These are phyloP conservation scores for Brachypodium distachyon DNA, from an alignment of 202 grass and related monocot species.

Conservation along the genomic window DNA sequence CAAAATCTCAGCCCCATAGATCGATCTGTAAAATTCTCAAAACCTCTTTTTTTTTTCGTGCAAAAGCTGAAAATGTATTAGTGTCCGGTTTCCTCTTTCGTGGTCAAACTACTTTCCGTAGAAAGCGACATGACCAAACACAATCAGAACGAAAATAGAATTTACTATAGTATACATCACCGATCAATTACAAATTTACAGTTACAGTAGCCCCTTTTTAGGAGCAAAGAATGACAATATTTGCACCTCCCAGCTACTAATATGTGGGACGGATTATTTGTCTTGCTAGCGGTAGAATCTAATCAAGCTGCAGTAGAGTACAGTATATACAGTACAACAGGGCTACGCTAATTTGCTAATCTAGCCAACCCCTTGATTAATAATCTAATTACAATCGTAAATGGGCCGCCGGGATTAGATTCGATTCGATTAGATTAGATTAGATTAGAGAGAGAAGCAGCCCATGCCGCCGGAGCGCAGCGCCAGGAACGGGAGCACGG, in stretches of 20 bases:
- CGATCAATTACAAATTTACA: too few species aligned
- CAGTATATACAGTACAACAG: too few species aligned
- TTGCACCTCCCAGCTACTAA: background rate
- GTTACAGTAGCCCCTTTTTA: background rate
- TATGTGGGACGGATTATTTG: background rate
- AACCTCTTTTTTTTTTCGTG: background rate
- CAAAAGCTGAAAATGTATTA: background rate
- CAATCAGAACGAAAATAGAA: background rate
- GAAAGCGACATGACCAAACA: constrained; percentile 14
- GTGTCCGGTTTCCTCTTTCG: background rate
- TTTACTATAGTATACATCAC: too few species aligned
- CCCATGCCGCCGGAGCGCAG: constrained; percentile 19
- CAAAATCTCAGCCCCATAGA: background rate
- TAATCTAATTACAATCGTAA: background rate
- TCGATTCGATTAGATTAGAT: background rate
- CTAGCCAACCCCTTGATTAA: background rate
- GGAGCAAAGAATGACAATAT: background rate
- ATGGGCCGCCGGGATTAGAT: too few species aligned
- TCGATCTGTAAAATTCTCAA: background rate
- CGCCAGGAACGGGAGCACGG: constrained; percentile 19
- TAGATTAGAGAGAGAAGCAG: constrained; percentile 57
- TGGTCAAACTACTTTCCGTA: constrained; percentile 10
- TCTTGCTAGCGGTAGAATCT: too few species aligned
- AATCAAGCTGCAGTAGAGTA: too few species aligned
- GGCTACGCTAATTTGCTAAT: background rate